A percentile compares a stretch with the other conserved stretches of the same genome.
These are phyloP conservation scores for Olyra latifolia DNA, from an alignment of 176 grass and related monocot species.

Conservation along the genomic window DNA sequence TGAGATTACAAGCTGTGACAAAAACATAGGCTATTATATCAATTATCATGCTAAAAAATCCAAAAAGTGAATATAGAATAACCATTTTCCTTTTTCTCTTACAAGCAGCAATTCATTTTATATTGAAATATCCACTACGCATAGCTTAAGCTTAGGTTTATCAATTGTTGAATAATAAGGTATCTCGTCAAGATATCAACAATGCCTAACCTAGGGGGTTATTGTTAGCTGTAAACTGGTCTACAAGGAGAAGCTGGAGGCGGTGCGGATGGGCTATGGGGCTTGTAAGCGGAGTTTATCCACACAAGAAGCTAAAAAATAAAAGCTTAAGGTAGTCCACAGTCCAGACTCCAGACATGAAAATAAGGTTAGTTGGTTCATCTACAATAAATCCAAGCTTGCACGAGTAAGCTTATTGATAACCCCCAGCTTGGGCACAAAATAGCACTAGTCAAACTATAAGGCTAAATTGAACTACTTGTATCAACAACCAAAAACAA, in stretches of 20 bases:
- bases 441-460: slow-evolving; percentile 1
- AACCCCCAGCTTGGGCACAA: not conserved
- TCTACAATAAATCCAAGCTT: not conserved
- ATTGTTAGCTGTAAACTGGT: not conserved
- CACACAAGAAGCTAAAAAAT: slow-evolving; percentile 1
- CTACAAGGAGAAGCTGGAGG: not conserved
- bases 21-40: slow-evolving; percentile 45
- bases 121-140: not conserved
- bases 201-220: slow-evolving; percentile 11
- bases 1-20: slow-evolving; percentile 13
- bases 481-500: slow-evolving; percentile 14
- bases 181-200: not conserved
- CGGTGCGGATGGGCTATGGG: not conserved
- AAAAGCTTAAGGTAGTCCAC: not conserved
- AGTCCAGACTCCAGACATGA: not conserved
- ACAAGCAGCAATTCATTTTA: not conserved
- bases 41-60: not conserved
- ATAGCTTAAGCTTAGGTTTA: slow-evolving; percentile 1
- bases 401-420: not conserved
- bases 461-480: slow-evolving; percentile 4
- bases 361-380: not conserved
- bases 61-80: not conserved
- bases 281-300: not conserved
- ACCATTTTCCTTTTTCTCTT: not conserved
- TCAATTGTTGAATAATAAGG: not conserved